Percentiles rank a stretch among this genome's conserved stretches.
phyloP scores from a whole-genome alignment of 2,329 filamentous ascomycete species.

The Elsinoe batatas region DNA sequence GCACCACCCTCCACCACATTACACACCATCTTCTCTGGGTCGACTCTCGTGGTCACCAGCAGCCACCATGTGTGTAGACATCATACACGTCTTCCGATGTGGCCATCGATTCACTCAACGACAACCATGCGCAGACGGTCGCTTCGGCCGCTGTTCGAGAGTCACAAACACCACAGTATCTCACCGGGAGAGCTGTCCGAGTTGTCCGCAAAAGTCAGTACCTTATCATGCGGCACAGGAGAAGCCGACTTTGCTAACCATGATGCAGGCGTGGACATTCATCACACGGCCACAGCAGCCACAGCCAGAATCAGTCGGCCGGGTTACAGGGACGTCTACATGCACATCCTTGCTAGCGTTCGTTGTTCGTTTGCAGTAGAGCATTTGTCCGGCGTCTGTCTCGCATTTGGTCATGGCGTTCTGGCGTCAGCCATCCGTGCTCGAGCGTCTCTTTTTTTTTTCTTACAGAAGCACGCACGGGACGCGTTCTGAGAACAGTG shows the following conservation, averaged over 20 bases:
- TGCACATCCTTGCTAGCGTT: slow-evolving; percentile 10
- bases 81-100: slow-evolving; percentile 4
- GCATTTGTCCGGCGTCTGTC: slow-evolving; percentile 9
- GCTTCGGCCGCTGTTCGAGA: not conserved
- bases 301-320: slow-evolving; percentile 5
- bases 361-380: slow-evolving; percentile 4
- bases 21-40: not conserved
- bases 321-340: slow-evolving; percentile 7
- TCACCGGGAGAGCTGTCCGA: slow-evolving; percentile 5
- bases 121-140: slow-evolving; percentile 10
- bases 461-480: not conserved
- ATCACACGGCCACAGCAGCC: slow-evolving; percentile 1
- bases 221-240: not conserved
- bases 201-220: slow-evolving; percentile 4
- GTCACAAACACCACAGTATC: slow-evolving; percentile 1
- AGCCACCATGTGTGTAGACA: slow-evolving; percentile 6
- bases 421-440: slow-evolving; percentile 5
- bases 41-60: not conserved
- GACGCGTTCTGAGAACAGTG: not conserved
- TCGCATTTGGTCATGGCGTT: slow-evolving; percentile 9
- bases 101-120: not conserved
- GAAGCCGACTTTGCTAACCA: not conserved
- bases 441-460: slow-evolving; percentile 5
- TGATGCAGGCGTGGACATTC: not conserved
- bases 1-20: not conserved